A percentile compares a stretch with the other conserved stretches of the same genome.
Evolutionary conservation across 495 filamentous ascomycete genomes (phyloP).

Genomic region (Aspergillus cavernicola): DNA sequence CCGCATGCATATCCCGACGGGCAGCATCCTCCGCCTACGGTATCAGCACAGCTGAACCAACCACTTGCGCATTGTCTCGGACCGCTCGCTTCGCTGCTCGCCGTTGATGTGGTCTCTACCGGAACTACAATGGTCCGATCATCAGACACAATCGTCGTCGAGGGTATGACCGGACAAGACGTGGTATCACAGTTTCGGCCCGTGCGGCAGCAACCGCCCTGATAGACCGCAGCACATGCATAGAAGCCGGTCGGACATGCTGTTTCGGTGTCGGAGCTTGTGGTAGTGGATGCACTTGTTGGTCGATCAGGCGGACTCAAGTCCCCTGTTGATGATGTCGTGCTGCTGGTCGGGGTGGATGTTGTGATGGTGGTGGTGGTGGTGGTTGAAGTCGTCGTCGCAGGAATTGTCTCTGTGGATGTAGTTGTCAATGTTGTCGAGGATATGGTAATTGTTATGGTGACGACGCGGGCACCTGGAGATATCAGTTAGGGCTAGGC

Average conservation of each 20-base stretch:
- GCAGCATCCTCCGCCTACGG: slow-evolving; percentile 71
- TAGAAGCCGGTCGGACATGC: slow-evolving; percentile 74
- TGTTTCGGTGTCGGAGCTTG: slow-evolving; percentile 33
- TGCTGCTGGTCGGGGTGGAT: slow-evolving; percentile 10
- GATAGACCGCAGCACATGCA: slow-evolving; percentile 60
- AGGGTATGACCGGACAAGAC: slow-evolving; percentile 56
- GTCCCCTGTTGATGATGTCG: slow-evolving; percentile 20
- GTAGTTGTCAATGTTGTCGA: slow-evolving; percentile 42
- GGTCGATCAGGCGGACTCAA: slow-evolving; percentile 50
- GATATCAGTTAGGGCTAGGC: slow-evolving; percentile 12
- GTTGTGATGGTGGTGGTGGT: slow-evolving; percentile 21
- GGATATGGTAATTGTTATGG: slow-evolving; percentile 44
- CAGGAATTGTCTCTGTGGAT: slow-evolving; percentile 33
- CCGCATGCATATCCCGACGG: slow-evolving; percentile 72
- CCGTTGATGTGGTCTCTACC: slow-evolving; percentile 35
- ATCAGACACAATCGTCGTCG: slow-evolving; percentile 58
- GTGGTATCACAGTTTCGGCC: slow-evolving; percentile 77
- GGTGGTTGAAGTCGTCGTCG: slow-evolving; percentile 27
- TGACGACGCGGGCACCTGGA: slow-evolving; percentile 42
- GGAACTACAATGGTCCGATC: slow-evolving; percentile 69
- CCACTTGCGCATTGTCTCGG: slow-evolving; percentile 62
- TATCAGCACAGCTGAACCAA: slow-evolving; percentile 72
- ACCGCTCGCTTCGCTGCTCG: slow-evolving; percentile 21
- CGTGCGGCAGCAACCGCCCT: slow-evolving; percentile 75
- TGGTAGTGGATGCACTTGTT: slow-evolving; percentile 31